Conservation (phyloP, 1,139 yeast species). For the Waltiozyma sp. region DNA sequence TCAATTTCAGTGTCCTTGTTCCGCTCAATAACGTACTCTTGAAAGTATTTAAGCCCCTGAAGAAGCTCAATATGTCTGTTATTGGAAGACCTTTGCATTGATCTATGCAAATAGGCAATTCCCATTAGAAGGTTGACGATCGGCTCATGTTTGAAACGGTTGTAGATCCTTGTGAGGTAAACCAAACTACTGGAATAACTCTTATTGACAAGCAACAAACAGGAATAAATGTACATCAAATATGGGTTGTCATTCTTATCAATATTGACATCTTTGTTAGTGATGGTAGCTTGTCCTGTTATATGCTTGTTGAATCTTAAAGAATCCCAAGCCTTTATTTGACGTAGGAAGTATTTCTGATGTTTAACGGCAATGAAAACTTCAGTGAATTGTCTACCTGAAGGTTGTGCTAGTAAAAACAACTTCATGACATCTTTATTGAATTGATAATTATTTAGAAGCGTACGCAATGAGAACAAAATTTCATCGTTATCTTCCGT, state of each 20-base stretch:
- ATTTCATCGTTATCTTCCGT: slow-evolving; percentile 40
- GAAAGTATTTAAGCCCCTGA: slow-evolving; percentile 72
- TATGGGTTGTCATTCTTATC: slow-evolving; percentile 52
- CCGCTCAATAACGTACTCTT: slow-evolving; percentile 53
- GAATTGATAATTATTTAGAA: slow-evolving; percentile 64
- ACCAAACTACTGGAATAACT: slow-evolving; percentile 74
- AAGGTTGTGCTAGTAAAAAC: slow-evolving; percentile 56
- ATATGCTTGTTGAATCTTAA: slow-evolving; percentile 40
- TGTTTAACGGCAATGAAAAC: slow-evolving; percentile 67
- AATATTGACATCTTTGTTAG: slow-evolving; percentile 33
- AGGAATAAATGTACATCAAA: slow-evolving; percentile 66
- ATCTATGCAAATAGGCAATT: slow-evolving; percentile 76
- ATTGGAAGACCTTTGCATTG: slow-evolving; percentile 81
- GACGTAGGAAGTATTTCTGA: slow-evolving; percentile 83
- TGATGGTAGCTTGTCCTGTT: slow-evolving; percentile 70
- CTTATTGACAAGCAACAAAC: slow-evolving; percentile 70
- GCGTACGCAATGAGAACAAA: slow-evolving; percentile 46
- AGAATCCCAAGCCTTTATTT: slow-evolving; percentile 79
- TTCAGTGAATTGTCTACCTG: slow-evolving; percentile 49
- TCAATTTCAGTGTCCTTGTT: slow-evolving; percentile 34
- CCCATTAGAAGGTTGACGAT: slow-evolving; percentile 68
- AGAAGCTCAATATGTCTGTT: slow-evolving; percentile 80
- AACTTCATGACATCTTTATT: slow-evolving; percentile 57
- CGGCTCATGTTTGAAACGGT: slow-evolving; percentile 60
- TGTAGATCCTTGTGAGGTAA: slow-evolving; percentile 53